Base-by-base conservation (phyloP, 1,284 basidiomycete genomes). In the Boletus semigastroideus region DNA sequence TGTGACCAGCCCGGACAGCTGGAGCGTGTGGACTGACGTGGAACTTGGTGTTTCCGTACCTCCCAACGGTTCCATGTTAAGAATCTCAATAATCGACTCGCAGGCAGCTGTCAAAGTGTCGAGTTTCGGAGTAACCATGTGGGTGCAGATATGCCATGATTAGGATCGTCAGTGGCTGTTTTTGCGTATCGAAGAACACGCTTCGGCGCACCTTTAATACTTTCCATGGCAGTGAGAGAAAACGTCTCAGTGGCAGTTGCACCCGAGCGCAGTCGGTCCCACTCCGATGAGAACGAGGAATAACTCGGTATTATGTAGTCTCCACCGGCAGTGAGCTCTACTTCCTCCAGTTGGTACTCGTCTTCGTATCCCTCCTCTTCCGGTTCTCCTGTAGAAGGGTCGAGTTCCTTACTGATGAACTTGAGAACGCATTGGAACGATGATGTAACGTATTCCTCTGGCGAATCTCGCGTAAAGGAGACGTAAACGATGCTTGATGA, bases 281-380 rank as follows among this genome's bases (percentile, higher is more conserved):
- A 99, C 74, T 99, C 96, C 46, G 87, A 81, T 46, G 83, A 80
- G 72, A 99, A 99, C 33, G 91, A 91, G 38, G 86, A 86, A 67
- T 98, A 98, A 58, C 83, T 93, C 16, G 94, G 94, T 44, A 94
- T 78, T 65, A 99, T 92, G 72, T 98, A 99, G 73, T 94, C 92
- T 53, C 94, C 92, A 28, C 87, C 86, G 5, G 92, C 93, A 51
- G 87, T 87, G 44, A 99, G 76, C 67, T 98, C 97, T 51, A 98
- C 83, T 59, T 98, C 97, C 72, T 98, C 96, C 39, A 98, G 79
- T 71, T 94, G 91, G 74, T 99, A 99, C 72, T 99, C 96, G 76
- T 99, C 97, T 68, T 94, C 91, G 73, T 99, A 99, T 8, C 97
- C 97, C 59, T 98, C 95, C 61, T 92, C 93, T 71, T 99, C 97